These are phyloP conservation scores for Boletus edulis DNA, from an alignment of 768 basidiomycete species.

Conservation along the genomic window DNA sequence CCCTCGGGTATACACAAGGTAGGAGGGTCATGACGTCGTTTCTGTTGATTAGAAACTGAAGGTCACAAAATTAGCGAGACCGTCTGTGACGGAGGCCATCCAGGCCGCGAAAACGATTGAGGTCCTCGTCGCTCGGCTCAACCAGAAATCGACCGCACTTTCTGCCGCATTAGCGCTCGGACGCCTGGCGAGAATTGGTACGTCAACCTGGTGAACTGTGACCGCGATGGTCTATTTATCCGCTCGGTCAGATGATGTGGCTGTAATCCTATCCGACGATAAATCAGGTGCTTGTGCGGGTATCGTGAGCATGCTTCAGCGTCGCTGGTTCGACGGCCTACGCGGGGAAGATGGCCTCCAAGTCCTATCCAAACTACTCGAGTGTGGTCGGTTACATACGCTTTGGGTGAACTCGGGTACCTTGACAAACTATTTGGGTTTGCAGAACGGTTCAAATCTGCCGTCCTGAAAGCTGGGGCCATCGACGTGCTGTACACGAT, in stretches of 20 bases:
- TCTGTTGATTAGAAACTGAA: background rate
- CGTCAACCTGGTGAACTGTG: background rate
- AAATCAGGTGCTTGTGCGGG: background rate
- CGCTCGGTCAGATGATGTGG: conserved; percentile 16
- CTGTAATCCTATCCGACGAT: conserved; percentile 2
- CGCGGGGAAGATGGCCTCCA: conserved; percentile 26
- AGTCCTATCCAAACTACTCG: conserved; percentile 16
- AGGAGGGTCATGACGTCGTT: background rate
- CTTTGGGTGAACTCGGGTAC: too few species aligned
- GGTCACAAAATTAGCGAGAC: background rate
- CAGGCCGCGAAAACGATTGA: conserved; percentile 10
- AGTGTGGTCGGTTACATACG: conserved; percentile 16
- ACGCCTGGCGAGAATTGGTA: conserved; percentile 18
- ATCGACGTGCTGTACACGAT: conserved; percentile 15
- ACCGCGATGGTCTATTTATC: background rate
- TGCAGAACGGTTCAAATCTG: conserved; percentile 15
- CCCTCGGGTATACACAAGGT: conserved; percentile 14
- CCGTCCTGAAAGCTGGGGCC: conserved; percentile 12
- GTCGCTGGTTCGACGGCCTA: conserved; percentile 29
- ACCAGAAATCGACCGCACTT: conserved; percentile 15
- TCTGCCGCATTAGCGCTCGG: conserved; percentile 19
- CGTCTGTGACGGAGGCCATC: conserved; percentile 14
- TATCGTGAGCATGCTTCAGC: conserved; percentile 22
- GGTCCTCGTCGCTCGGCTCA: conserved; percentile 17
- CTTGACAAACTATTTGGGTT: background rate